Evolutionary conservation across 345 rosid species (phyloP), one percentile per base, ranked within the genome.

Genomic region (Populus nigra): DNA sequence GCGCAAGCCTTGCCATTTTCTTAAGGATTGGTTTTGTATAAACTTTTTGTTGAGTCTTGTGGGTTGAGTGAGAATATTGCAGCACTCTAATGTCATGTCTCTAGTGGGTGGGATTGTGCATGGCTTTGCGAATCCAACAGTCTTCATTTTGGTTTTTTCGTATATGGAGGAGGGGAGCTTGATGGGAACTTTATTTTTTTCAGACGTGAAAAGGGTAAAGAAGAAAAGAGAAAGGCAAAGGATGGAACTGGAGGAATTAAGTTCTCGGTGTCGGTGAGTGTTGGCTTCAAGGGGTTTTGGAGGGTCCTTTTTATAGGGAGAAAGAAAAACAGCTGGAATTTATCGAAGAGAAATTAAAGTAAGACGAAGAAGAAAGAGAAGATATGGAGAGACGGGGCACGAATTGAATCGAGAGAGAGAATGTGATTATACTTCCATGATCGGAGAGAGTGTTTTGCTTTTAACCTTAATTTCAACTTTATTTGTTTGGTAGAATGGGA

Each of bases 121-220:
- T 74, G 85, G 82, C 36, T 18, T 41, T 72, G 75, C 20, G 69
- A 79, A 63, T 83, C 53, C 80, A 23, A 81, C 10, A 35, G 81
- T 79, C 89, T 84, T 80, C 6, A 25, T 1, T 16, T 3, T 75
- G 49, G n/a, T 4, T 36, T 16, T 23, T 62, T 10, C 25, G 20
- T 25, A 5, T 29, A 61, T 25, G 20, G 25, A 9, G 16, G 55
- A 39, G 4, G 1, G 22, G 15, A 12, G 29, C 70, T 63, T 33
- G 36, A 15, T 23, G 23, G 43, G 36, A 33, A 33, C 43, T 31
- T 13, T 57, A 35, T 22, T 50, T 18, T 5, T 18, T 68, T 49
- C 25, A 27, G 36, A 18, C 4, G 65, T 17, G 49, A 8, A 16
- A 49, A 7, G 9, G 8, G 5, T 1, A 50, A 25, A 18, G 3